Conservation (phyloP, 2,329 filamentous ascomycete species). For the Ploettnerulaceae sp. region DNA sequence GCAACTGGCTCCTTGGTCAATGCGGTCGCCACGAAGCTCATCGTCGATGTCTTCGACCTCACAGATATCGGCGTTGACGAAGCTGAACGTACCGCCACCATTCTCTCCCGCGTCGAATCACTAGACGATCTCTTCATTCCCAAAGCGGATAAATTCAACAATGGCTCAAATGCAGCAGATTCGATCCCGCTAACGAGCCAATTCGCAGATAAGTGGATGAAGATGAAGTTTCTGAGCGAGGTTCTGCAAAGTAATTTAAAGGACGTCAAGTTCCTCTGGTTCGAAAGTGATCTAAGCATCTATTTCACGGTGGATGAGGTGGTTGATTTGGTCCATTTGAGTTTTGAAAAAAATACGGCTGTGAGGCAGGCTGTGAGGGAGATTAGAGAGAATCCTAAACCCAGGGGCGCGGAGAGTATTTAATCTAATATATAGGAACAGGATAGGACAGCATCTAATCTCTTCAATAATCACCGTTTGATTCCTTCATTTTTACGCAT, state of each 20-base stretch:
- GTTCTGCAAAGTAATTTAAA: constrained; percentile 62
- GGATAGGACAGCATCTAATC: too few relatives aligned
- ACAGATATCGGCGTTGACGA: constrained; percentile 58
- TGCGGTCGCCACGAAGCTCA: constrained; percentile 55
- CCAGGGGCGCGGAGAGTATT: constrained; percentile 3
- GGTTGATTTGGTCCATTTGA: constrained; percentile 56
- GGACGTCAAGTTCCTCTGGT: constrained; percentile 59
- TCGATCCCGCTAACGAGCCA: constrained; percentile 51
- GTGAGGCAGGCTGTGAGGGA: constrained; percentile 54
- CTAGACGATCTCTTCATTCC: constrained; percentile 57
- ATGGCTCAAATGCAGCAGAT: neutral
- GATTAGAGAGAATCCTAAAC: constrained; percentile 45
- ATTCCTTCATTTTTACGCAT: too few relatives aligned
- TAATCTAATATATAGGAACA: neutral
- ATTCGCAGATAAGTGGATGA: constrained; percentile 57
- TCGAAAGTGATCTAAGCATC: constrained; percentile 59
- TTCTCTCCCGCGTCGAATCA: constrained; percentile 52
- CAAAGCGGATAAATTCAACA: constrained; percentile 23
- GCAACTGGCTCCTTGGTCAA: constrained; percentile 57
- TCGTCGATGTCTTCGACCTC: constrained; percentile 58
- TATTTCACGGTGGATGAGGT: constrained; percentile 59
- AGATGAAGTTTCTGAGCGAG: constrained; percentile 59
- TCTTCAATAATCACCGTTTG: too few relatives aligned
- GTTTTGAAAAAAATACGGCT: constrained; percentile 57
- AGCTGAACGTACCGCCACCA: constrained; percentile 54